Evolutionary conservation across 2,329 filamentous ascomycete species (phyloP).

Genomic region (Geosmithia flava): DNA sequence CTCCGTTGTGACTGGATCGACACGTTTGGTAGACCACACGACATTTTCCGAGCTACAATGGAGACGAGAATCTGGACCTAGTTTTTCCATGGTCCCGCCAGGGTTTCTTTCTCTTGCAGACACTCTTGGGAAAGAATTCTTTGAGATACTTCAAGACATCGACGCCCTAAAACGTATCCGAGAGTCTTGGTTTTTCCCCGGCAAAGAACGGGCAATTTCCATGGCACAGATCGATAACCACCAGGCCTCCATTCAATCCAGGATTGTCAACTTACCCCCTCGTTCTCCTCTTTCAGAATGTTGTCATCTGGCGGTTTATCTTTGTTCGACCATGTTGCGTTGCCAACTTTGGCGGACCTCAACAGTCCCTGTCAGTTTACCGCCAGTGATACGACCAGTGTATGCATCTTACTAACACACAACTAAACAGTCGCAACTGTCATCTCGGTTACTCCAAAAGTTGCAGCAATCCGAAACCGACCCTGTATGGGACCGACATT

Average conservation of each 20-base stretch:
- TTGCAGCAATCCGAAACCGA: constrained; percentile 15
- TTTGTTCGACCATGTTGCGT: constrained; percentile 25
- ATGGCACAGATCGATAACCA: constrained; percentile 24
- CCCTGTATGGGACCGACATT: constrained; percentile 16
- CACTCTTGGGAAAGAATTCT: constrained; percentile 15
- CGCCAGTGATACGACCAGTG: neutral
- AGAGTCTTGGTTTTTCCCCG: constrained; percentile 10
- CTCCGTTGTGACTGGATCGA: constrained; percentile 22
- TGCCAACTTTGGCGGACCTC: constrained; percentile 25
- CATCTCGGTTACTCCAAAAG: constrained; percentile 16
- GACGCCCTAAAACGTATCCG: constrained; percentile 24
- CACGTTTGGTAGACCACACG: constrained; percentile 23
- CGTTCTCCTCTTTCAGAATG: constrained; percentile 13
- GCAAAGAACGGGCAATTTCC: constrained; percentile 7
- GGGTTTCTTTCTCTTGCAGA: constrained; percentile 1
- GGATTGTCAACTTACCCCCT: constrained; percentile 17
- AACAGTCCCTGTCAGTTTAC: constrained; percentile 22
- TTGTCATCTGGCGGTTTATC: constrained; percentile 24
- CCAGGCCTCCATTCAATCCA: constrained; percentile 27
- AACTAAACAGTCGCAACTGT: constrained; percentile 15
- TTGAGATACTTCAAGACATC: constrained; percentile 23
- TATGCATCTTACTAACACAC: neutral
- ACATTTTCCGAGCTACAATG: constrained; percentile 28
- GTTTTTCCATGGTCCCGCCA: constrained; percentile 12
- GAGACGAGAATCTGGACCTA: constrained; percentile 18